A percentile compares a stretch with the other conserved stretches of the same genome.
Conservation (phyloP, 306 rosid genomes). For the Fragaria iinumae region DNA sequence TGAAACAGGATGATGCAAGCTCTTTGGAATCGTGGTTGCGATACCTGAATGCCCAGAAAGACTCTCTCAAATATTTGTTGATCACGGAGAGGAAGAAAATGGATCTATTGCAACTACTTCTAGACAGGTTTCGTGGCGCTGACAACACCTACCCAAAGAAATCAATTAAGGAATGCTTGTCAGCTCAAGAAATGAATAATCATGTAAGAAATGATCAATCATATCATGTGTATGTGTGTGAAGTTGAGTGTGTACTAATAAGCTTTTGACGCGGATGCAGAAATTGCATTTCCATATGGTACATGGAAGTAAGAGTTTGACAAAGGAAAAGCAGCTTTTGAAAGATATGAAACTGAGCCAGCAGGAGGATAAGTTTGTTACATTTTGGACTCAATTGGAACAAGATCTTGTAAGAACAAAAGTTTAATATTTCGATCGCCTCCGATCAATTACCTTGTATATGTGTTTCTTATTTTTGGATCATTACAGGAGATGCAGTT, state of each 20-base stretch:
- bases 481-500: background rate
- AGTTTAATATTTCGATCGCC: no score
- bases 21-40: background rate
- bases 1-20: background rate
- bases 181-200: conserved; percentile 25
- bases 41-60: background rate
- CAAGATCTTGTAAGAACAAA: background rate
- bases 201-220: conserved; percentile 20
- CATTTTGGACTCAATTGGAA: background rate
- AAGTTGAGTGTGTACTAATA: background rate
- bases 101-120: conserved; percentile 14
- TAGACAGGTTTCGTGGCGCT: conserved; percentile 22
- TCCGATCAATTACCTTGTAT: no score
- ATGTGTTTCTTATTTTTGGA: no score
- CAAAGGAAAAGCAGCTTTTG: conserved; percentile 31
- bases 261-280: conserved; percentile 7
- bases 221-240: background rate
- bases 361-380: background rate
- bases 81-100: background rate
- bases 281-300: conserved; percentile 24
- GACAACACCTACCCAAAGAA: conserved; percentile 21
- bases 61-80: background rate
- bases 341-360: conserved; percentile 23
- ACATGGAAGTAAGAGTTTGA: conserved; percentile 28
- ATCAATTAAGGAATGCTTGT: conserved; percentile 12